Evolutionary conservation across 495 filamentous ascomycete species (phyloP).

Genomic region (Apiosordaria backusii): DNA sequence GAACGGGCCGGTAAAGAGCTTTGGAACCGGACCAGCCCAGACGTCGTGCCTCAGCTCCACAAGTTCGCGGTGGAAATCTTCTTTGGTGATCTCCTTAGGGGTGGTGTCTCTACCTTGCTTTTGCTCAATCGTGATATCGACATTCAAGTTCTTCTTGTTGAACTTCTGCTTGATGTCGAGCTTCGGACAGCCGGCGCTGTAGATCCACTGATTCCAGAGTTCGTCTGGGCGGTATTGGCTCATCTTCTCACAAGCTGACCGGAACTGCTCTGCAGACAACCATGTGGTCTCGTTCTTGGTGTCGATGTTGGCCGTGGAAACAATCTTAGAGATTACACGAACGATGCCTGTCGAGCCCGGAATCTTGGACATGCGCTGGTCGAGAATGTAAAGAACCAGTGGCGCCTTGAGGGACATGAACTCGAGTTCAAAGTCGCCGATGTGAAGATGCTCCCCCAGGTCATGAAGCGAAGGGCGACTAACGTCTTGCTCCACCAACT

Average conservation of each 20-base stretch:
- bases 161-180: conserved; percentile 84
- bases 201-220: conserved; percentile 93
- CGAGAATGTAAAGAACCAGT: conserved; percentile 87
- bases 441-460: conserved; percentile 69
- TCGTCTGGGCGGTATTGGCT: conserved; percentile 78
- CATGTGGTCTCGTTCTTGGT: conserved; percentile 69
- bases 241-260: conserved; percentile 77
- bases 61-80: conserved; percentile 75
- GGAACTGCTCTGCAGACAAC: conserved; percentile 70
- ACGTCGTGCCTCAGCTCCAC: conserved; percentile 72
- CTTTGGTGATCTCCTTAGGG: conserved; percentile 51
- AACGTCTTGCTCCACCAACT: conserved; percentile 75
- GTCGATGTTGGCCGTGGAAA: conserved; percentile 76
- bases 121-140: conserved; percentile 89
- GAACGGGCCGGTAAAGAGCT: conserved; percentile 90
- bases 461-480: conserved; percentile 77
- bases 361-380: conserved; percentile 82
- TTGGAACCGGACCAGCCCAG: conserved; percentile 64
- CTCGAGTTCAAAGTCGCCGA: conserved; percentile 79
- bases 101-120: conserved; percentile 51
- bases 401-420: conserved; percentile 92
- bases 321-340: conserved; percentile 77
- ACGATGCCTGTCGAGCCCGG: conserved; percentile 77
- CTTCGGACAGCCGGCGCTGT: conserved; percentile 78
- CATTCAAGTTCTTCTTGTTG: conserved; percentile 95